Conservation (phyloP, 306 rosid genomes). For the Ormosia emarginata region DNA sequence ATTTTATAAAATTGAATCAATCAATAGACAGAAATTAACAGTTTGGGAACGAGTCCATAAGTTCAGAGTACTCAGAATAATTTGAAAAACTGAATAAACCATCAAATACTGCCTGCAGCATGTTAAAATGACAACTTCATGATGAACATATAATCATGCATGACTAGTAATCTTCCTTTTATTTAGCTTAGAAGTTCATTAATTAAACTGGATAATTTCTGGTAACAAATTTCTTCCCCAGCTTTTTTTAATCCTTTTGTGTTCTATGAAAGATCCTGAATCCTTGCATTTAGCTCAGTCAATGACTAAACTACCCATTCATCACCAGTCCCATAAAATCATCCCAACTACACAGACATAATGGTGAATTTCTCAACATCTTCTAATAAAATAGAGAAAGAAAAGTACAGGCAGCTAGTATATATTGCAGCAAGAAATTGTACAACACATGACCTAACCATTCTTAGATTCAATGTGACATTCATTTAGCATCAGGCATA, state of each 20-base stretch:
- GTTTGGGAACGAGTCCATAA: background rate
- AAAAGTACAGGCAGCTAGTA: background rate
- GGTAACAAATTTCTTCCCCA: background rate
- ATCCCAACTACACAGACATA: background rate
- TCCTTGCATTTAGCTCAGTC: background rate
- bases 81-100: background rate
- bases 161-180: background rate
- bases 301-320: background rate
- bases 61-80: background rate
- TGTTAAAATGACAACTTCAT: background rate
- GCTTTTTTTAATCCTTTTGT: background rate
- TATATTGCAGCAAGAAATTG: background rate
- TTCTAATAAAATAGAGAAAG: background rate
- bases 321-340: background rate
- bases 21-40: background rate
- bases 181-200: background rate
- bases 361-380: background rate
- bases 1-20: constrained; percentile 11
- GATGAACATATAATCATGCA: background rate
- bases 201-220: background rate
- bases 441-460: background rate
- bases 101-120: background rate
- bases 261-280: background rate
- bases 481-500: constrained; percentile 11
- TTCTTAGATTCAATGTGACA: background rate